A percentile compares a stretch with the other conserved stretches of the same genome.
Evolutionary conservation across 2,329 filamentous ascomycete species (phyloP).

Genomic region (Colletotrichum sp.): DNA sequence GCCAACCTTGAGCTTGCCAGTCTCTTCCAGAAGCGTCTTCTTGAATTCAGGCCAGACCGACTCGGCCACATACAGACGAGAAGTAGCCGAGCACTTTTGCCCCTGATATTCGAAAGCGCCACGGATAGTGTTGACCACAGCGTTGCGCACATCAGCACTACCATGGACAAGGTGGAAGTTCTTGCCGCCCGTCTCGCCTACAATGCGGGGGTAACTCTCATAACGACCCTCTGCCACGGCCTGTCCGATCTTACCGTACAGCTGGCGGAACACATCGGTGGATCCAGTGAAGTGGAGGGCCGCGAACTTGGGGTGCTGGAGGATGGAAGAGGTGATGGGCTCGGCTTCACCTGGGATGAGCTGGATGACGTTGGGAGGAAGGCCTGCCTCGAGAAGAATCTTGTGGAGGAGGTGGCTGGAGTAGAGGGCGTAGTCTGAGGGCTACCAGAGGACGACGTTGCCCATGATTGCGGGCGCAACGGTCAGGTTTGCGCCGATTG

Average conservation of each 20-base stretch:
- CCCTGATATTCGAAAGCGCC: conserved; percentile 91
- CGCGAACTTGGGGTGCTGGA: conserved; percentile 81
- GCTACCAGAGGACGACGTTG: conserved; percentile 97
- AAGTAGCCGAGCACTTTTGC: conserved; percentile 89
- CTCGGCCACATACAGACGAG: conserved; percentile 77
- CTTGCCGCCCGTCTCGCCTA: conserved; percentile 91
- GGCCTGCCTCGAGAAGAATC: conserved; percentile 88
- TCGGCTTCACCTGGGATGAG: conserved; percentile 90
- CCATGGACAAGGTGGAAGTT: conserved; percentile 88
- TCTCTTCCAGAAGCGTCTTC: conserved; percentile 68
- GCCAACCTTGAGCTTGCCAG: conserved; percentile 73
- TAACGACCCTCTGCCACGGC: conserved; percentile 86
- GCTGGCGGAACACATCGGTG: conserved; percentile 85
- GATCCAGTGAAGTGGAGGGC: conserved; percentile 96
- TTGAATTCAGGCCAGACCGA: conserved; percentile 78
- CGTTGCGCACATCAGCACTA: conserved; percentile 78
- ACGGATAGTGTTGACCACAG: conserved; percentile 80
- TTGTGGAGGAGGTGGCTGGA: conserved; percentile 91
- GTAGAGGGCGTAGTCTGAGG: conserved; percentile 84
- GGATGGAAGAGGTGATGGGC: conserved; percentile 78
- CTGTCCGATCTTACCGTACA: conserved; percentile 85
- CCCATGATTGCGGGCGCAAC: conserved; percentile 86
- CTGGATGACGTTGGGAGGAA: conserved; percentile 89
- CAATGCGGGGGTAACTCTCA: conserved; percentile 82
- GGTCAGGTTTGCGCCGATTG: conserved; percentile 86